Evolutionary conservation across 306 rosid genomes (phyloP).

Genomic region (Spatholobus suberectus): DNA sequence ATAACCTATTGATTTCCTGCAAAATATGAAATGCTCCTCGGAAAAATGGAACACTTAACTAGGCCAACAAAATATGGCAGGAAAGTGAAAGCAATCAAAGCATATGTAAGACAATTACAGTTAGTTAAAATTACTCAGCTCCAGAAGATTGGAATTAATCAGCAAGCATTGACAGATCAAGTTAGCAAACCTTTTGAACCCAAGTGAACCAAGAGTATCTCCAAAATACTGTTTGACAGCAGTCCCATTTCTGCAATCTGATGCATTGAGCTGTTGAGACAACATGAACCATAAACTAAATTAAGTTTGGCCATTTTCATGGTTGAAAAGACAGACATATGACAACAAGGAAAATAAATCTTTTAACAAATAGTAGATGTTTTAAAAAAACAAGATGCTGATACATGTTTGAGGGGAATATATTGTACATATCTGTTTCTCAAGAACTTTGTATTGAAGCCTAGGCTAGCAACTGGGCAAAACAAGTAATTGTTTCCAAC

Average conservation of each 20-base stretch:
- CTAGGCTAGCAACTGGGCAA: constrained; percentile 12
- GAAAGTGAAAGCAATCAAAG: constrained; percentile 24
- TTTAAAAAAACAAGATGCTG: constrained; percentile 19
- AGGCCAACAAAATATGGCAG: constrained; percentile 30
- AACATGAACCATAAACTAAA: constrained; percentile 31
- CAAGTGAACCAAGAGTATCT: constrained; percentile 71
- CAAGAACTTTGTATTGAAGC: constrained; percentile 2
- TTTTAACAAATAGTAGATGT: background rate
- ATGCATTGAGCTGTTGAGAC: constrained; percentile 76
- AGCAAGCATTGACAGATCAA: constrained; percentile 36
- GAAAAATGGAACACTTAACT: constrained; percentile 28
- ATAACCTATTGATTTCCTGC: constrained; percentile 23
- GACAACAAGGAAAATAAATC: constrained; percentile 7
- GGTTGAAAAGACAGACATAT: constrained; percentile 15
- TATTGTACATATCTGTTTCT: constrained; percentile 40
- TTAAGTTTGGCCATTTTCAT: constrained; percentile 13
- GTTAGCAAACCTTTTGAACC: constrained; percentile 67
- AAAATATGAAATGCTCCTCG: constrained; percentile 23
- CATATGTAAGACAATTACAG: constrained; percentile 24
- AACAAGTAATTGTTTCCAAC: constrained; percentile 19
- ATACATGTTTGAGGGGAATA: constrained; percentile 25
- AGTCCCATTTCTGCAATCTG: constrained; percentile 79
- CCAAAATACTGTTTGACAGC: constrained; percentile 76
- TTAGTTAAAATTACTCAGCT: constrained; percentile 27
- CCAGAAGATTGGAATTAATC: constrained; percentile 22